Conservation (phyloP, 176 grass and related monocot species). For the Oryza australiensis region DNA sequence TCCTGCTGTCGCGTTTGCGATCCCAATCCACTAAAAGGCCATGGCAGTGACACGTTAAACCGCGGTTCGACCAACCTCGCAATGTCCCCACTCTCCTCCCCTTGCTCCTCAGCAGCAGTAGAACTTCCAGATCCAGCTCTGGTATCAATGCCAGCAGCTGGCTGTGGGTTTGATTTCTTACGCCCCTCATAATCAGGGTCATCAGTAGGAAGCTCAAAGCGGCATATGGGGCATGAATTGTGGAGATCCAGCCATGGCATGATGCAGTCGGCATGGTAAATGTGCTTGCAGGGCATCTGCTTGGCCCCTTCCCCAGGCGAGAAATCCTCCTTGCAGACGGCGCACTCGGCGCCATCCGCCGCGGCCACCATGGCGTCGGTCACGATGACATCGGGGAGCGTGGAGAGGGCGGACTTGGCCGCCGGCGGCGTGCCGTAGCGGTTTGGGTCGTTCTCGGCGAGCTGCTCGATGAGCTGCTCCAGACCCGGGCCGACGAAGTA, state of each 20-base stretch:
- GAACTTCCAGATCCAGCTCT: slow-evolving; percentile 36
- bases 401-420: slow-evolving; percentile 53
- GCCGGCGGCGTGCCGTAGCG: slow-evolving; percentile 90
- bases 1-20: slow-evolving; percentile 54
- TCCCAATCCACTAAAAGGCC: slow-evolving; percentile 62
- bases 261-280: slow-evolving; percentile 84
- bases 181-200: slow-evolving; percentile 77
- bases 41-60: slow-evolving; percentile 66
- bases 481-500: slow-evolving; percentile 88
- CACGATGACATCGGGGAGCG: slow-evolving; percentile 67
- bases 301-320: slow-evolving; percentile 76
- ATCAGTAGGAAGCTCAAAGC: slow-evolving; percentile 89
- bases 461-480: slow-evolving; percentile 94
- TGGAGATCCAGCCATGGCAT: slow-evolving; percentile 92
- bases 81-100: slow-evolving; percentile 34
- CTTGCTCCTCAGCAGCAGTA: slow-evolving; percentile 28
- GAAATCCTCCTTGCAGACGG: slow-evolving; percentile 89
- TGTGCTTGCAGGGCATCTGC: slow-evolving; percentile 94
- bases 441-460: slow-evolving; percentile 92
- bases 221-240: slow-evolving; percentile 96
- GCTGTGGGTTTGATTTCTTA: slow-evolving; percentile 37
- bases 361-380: slow-evolving; percentile 54
- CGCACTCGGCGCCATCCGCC: slow-evolving; percentile 68
- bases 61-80: slow-evolving; percentile 53
- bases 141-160: slow-evolving; percentile 17